Base-by-base conservation (phyloP, 306 rosid species). In the Comarum palustre region DNA sequence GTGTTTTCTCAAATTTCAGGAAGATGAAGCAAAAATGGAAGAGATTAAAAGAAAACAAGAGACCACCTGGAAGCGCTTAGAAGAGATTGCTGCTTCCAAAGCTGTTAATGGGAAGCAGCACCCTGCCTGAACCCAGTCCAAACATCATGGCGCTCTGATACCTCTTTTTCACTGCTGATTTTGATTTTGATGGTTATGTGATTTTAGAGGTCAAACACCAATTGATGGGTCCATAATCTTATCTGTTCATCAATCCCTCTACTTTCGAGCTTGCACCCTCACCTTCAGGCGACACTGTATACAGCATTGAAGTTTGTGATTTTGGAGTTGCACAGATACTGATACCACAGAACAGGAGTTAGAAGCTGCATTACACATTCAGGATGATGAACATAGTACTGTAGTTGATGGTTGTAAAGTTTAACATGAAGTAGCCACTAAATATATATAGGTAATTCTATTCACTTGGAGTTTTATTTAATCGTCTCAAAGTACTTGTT, bases 1-100 rank as follows among this genome's bases (percentile, higher is more conserved):
- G 71, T 83, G 92, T 82, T 61, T 84, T 79, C 75, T 31, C 48
- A 82, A 79, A 74, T 85, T 87, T 72, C 85, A 83, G 72, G 88
- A 85, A 68, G 91, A 86, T 52, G 90, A 89, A 71, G 78, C 59
- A 3, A 82, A 81, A 67, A 38, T 31, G 41, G 79, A 78, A 74
- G 91, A 83, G 84, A 62, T 5, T 5, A 77, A 82, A 73, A 74
- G 50, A 46, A 89, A 79, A 74, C 87, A 78, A 6, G 86, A 82
- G 75, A 80, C 78, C 61, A 73, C 55, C 2, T 89, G 92, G 96
- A 85, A 83, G 77, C 78, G 73, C 57, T 69, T 89, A 60, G 92
- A 87, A 77, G 91, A 85, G 77, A 55, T 87, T 78, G 90, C 90
- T 72, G 78, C 88, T 41, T 72, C 83, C 29, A 82, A 87, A 46